These are phyloP conservation scores for Spiraea crenata DNA, from an alignment of 331 rosid genomes.

Conservation along the genomic window DNA sequence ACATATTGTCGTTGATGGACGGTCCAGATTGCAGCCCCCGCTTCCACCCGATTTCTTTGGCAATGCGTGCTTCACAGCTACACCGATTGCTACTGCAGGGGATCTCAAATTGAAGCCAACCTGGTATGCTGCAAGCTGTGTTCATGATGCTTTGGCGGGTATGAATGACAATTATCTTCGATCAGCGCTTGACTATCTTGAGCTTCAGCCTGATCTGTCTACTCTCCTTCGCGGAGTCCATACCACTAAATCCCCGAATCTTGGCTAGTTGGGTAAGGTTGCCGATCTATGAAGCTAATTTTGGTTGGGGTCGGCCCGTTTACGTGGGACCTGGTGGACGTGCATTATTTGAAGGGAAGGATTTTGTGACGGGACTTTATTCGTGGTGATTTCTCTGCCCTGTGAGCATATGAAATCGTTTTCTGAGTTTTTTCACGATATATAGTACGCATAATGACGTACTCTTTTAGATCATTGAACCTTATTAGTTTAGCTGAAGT, in stretches of 20 bases:
- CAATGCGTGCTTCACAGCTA: slow-evolving; percentile 60
- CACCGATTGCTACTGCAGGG: slow-evolving; percentile 55
- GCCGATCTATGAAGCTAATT: slow-evolving; percentile 72
- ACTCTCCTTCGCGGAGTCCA: slow-evolving; percentile 59
- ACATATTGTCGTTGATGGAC: slow-evolving; percentile 53
- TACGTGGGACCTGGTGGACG: slow-evolving; percentile 21
- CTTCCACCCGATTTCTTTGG: slow-evolving; percentile 70
- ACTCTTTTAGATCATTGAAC: no score
- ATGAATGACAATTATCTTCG: slow-evolving; percentile 61
- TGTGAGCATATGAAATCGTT: slow-evolving; percentile 66
- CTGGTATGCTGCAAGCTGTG: slow-evolving; percentile 66
- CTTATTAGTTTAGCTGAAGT: no score
- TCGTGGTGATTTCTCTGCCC: slow-evolving; percentile 56
- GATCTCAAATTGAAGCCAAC: slow-evolving; percentile 60
- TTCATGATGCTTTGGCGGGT: slow-evolving; percentile 44
- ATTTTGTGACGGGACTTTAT: slow-evolving; percentile 60
- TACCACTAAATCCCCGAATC: slow-evolving; percentile 54
- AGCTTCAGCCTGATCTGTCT: slow-evolving; percentile 57
- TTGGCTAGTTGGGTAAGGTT: slow-evolving; percentile 67
- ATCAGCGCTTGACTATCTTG: slow-evolving; percentile 63
- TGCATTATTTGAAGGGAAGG: slow-evolving; percentile 38
- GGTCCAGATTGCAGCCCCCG: slow-evolving; percentile 55
- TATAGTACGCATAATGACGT: no score
- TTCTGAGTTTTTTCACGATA: slow-evolving; percentile 49
- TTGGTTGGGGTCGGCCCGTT: slow-evolving; percentile 80